These are phyloP conservation scores for Agmasoma carcini DNA, from an alignment of 371 early-diverging fungal species.

Conservation along the genomic window DNA sequence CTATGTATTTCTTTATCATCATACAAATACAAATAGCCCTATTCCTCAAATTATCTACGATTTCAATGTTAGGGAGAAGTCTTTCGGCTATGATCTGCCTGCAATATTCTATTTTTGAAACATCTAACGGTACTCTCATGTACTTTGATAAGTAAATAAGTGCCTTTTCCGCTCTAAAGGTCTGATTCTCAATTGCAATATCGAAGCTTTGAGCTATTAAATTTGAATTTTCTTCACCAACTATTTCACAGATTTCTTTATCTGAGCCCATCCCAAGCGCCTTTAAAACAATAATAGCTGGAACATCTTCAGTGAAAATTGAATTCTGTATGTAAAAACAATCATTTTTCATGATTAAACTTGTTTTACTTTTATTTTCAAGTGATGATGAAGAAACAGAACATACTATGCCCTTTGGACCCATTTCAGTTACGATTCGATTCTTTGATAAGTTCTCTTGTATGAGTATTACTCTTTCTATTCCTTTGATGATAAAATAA, in stretches of 20 bases:
- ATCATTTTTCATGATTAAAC: constrained; percentile 61
- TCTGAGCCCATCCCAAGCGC: constrained; percentile 71
- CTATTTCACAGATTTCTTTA: constrained; percentile 76
- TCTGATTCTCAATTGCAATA: constrained; percentile 59
- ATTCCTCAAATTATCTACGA: constrained; percentile 57
- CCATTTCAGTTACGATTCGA: constrained; percentile 89
- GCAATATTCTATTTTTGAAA: constrained; percentile 64
- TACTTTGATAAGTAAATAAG: constrained; percentile 23
- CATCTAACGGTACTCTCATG: constrained; percentile 31
- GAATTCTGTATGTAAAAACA: constrained; percentile 80
- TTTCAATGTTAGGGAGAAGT: constrained; percentile 83
- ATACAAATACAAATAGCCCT: constrained; percentile 84
- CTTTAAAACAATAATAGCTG: constrained; percentile 57
- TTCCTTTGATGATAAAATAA: constrained; percentile 93
- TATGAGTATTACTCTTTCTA: constrained; percentile 93
- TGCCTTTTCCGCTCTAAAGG: constrained; percentile 68
- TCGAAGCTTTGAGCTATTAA: constrained; percentile 73
- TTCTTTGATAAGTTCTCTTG: constrained; percentile 99
- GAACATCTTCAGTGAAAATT: constrained; percentile 71
- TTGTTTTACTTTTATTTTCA: constrained; percentile 90
- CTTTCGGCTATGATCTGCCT: constrained; percentile 71
- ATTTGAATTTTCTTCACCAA: constrained; percentile 66
- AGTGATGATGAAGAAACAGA: constrained; percentile 73
- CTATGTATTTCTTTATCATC: constrained; percentile 85
- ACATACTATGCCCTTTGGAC: constrained; percentile 68